phyloP scores from a whole-genome alignment of 306 rosid species.

The Vicia sativa region DNA sequence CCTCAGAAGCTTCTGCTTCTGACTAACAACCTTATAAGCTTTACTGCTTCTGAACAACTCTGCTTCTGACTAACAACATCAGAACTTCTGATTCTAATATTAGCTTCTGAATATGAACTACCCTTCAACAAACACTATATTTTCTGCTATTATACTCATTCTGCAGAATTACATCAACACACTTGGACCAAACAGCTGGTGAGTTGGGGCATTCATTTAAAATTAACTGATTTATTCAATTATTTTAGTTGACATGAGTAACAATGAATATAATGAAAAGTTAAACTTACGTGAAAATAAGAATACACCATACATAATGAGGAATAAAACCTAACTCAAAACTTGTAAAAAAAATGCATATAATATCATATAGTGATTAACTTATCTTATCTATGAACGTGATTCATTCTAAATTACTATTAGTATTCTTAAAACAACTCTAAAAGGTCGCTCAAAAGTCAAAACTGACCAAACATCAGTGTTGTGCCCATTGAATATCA shows the following conservation, averaged over 20 bases:
- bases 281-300: background rate
- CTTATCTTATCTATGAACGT: no score
- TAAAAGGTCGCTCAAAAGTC: constrained; percentile 11
- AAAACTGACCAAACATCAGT: constrained; percentile 43
- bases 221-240: no score
- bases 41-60: no score
- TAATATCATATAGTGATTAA: constrained; percentile 3
- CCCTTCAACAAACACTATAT: no score
- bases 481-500: constrained; percentile 89
- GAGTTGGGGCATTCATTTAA: no score
- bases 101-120: no score
- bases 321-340: constrained; percentile 24
- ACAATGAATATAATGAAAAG: background rate
- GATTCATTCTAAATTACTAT: constrained; percentile 21
- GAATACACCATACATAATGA: constrained; percentile 9
- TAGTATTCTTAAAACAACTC: constrained; percentile 4
- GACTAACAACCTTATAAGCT: no score
- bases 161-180: background rate
- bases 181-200: background rate
- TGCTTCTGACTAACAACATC: no score
- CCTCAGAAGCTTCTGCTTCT: no score
- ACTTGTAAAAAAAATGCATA: constrained; percentile 22
- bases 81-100: no score
- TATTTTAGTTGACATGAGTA: no score
- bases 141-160: background rate